Percentiles rank a stretch among this genome's conserved stretches.
phyloP scores from a whole-genome alignment of 164 flowering plant species.

The Akebia trifoliata region DNA sequence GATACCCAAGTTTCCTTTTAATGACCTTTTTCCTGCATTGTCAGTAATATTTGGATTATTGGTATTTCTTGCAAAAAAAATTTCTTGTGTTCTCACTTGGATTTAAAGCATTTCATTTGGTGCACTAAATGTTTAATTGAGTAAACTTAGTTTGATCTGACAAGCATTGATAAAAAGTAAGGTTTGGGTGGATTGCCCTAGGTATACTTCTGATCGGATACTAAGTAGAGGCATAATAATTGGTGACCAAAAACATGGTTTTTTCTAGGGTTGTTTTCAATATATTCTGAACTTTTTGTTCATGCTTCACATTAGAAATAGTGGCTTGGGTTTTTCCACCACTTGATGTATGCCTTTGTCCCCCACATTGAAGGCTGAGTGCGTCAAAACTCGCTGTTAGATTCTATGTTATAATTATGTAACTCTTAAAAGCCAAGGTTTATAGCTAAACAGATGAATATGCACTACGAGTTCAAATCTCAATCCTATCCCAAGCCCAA shows the following conservation, averaged over 20 bases:
- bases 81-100: not conserved
- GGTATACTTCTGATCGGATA: no score
- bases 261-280: not conserved
- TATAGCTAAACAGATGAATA: not conserved
- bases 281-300: not conserved
- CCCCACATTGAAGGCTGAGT: not conserved
- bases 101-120: no score
- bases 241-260: not conserved
- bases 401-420: not conserved
- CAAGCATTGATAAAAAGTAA: no score
- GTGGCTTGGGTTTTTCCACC: no score
- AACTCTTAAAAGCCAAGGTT: not conserved
- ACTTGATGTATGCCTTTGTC: no score
- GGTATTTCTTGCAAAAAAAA: not conserved
- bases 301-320: not conserved
- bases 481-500: no score
- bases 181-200: no score
- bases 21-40: not conserved
- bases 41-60: not conserved
- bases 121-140: no score
- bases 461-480: not conserved
- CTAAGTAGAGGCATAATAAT: no score
- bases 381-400: not conserved
- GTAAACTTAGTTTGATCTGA: no score
- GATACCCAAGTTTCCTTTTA: slow-evolving; percentile 70